Evolutionary conservation across 2,329 filamentous ascomycete species (phyloP).

Genomic region (Diaporthe vexans): DNA sequence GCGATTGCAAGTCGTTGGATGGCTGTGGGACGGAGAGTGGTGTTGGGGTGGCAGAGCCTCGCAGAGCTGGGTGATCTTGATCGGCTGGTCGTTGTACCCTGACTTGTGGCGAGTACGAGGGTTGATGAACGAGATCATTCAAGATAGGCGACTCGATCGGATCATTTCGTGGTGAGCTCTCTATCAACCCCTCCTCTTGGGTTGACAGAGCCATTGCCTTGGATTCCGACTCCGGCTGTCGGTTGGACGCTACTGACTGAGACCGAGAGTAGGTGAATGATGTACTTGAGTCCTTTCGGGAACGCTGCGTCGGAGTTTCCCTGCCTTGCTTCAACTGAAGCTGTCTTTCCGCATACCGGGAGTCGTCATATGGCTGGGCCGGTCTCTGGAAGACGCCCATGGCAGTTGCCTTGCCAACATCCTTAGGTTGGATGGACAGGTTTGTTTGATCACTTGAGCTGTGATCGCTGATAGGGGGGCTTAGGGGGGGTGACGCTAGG

Average conservation of each 20-base stretch:
- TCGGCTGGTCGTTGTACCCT: slow-evolving; percentile 64
- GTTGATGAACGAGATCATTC: slow-evolving; percentile 41
- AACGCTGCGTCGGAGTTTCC: slow-evolving; percentile 68
- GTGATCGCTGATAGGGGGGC: slow-evolving; percentile 77
- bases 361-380: slow-evolving; percentile 82
- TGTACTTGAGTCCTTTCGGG: slow-evolving; percentile 61
- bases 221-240: slow-evolving; percentile 53
- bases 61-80: slow-evolving; percentile 67
- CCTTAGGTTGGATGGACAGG: slow-evolving; percentile 79
- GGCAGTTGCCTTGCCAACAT: slow-evolving; percentile 86
- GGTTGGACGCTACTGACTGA: slow-evolving; percentile 61
- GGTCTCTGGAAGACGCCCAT: slow-evolving; percentile 77
- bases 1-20: slow-evolving; percentile 44
- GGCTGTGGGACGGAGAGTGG: slow-evolving; percentile 55
- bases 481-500: slow-evolving; percentile 57
- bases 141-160: slow-evolving; percentile 52
- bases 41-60: slow-evolving; percentile 59
- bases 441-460: slow-evolving; percentile 72
- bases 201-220: slow-evolving; percentile 46
- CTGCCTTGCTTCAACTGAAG: slow-evolving; percentile 83
- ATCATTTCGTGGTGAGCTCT: slow-evolving; percentile 61
- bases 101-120: slow-evolving; percentile 52
- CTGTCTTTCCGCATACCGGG: slow-evolving; percentile 86
- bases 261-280: slow-evolving; percentile 58
- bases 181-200: slow-evolving; percentile 51